Conservation (phyloP, 2,329 filamentous ascomycete species). For the Cucurbitaria berberidis region DNA sequence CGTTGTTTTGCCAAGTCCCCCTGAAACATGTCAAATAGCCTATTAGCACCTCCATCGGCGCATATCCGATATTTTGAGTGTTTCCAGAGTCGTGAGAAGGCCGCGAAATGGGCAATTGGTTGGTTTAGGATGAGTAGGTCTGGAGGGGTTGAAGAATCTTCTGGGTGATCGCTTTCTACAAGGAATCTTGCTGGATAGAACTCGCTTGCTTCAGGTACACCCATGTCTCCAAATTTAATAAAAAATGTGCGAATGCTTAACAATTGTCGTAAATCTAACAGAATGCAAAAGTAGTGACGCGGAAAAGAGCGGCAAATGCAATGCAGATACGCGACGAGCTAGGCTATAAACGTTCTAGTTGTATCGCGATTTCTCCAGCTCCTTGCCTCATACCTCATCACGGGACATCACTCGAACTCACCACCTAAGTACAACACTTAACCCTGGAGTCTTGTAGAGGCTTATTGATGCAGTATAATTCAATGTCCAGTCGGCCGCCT, state of each 20-base stretch:
- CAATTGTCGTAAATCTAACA: background rate
- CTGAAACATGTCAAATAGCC: conserved; percentile 63
- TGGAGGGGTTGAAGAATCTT: conserved; percentile 25
- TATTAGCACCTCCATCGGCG: conserved; percentile 90
- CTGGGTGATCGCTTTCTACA: conserved; percentile 22
- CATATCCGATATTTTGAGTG: conserved; percentile 72
- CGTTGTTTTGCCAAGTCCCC: conserved; percentile 28
- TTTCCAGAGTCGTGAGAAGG: conserved; percentile 54
- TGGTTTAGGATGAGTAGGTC: conserved; percentile 55
- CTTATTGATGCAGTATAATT: too few species aligned
- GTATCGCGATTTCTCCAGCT: background rate
- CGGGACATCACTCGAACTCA: background rate
- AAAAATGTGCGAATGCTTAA: background rate
- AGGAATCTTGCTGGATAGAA: conserved; percentile 39
- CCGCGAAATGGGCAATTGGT: conserved; percentile 55
- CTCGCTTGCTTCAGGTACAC: conserved; percentile 15
- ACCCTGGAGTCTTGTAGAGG: too few species aligned
- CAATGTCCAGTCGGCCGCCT: too few species aligned
- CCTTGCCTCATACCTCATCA: background rate
- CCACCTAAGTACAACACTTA: too few species aligned
- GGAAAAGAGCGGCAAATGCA: conserved; percentile 4
- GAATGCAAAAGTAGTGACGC: background rate
- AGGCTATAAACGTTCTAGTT: conserved; percentile 9
- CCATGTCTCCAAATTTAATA: conserved; percentile 14
- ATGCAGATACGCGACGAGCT: conserved; percentile 12